phyloP scores from a whole-genome alignment of 495 filamentous ascomycete species.

The Trichoderma gamsii region DNA sequence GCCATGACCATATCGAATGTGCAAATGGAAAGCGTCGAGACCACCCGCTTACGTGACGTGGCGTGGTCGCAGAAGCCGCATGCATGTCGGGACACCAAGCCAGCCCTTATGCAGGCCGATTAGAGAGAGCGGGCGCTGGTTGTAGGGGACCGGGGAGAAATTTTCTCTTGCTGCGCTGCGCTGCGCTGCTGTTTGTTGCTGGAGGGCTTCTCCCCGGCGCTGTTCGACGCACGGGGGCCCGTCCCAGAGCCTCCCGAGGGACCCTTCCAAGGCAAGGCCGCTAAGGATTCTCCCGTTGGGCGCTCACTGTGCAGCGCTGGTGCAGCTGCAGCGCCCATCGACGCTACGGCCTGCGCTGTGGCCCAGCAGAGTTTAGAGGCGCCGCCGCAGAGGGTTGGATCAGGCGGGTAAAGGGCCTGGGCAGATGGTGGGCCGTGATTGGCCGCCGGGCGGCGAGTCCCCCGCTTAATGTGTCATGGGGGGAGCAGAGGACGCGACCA shows the following conservation, averaged over 20 bases:
- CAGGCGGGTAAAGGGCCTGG: constrained; percentile 7
- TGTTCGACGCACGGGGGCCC: background rate
- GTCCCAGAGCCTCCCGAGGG: background rate
- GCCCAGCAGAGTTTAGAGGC: constrained; percentile 6
- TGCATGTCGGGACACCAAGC: background rate
- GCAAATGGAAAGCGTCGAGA: background rate
- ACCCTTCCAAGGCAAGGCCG: background rate
- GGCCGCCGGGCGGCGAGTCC: constrained; percentile 13
- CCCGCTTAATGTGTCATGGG: constrained; percentile 24
- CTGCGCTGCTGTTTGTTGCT: background rate
- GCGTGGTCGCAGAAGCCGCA: constrained; percentile 15
- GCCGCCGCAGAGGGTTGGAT: constrained; percentile 6
- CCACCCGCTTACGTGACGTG: constrained; percentile 13
- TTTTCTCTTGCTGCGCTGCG: background rate
- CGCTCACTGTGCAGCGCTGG: background rate
- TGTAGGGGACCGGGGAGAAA: background rate
- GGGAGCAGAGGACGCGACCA: constrained; percentile 9
- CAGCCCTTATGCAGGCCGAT: background rate
- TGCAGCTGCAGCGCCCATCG: background rate
- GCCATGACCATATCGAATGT: background rate
- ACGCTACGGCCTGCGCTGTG: background rate
- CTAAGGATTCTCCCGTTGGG: background rate
- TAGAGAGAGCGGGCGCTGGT: constrained; percentile 6
- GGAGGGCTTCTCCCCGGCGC: background rate
- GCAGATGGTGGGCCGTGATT: constrained; percentile 17